A percentile compares a stretch with the other conserved stretches of the same genome.
Evolutionary conservation across 257 asterid species (phyloP).

Genomic region (Nicotiana benthamiana): DNA sequence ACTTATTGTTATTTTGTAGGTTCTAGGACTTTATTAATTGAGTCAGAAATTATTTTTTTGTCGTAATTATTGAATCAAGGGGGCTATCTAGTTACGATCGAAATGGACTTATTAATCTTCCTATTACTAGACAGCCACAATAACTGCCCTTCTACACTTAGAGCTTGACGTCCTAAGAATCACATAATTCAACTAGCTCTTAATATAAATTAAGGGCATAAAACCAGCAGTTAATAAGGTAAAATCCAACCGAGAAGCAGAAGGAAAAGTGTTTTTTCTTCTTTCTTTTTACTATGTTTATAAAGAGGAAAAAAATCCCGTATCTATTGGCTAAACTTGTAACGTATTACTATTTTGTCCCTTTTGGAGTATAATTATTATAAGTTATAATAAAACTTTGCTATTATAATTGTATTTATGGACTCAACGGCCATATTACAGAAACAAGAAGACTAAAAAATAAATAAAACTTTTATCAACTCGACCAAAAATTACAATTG

Average conservation of each 20-base stretch:
- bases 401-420: too few species aligned
- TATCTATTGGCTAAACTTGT: too few species aligned
- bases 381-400: too few species aligned
- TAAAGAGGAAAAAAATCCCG: too few species aligned
- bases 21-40: neutral
- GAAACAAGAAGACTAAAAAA: too few species aligned
- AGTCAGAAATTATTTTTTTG: neutral
- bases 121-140: neutral
- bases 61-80: neutral
- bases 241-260: neutral
- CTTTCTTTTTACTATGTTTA: too few species aligned
- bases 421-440: too few species aligned
- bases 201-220: neutral
- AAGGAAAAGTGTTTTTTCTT: neutral
- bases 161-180: neutral
- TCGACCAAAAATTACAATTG: too few species aligned
- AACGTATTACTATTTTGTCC: too few species aligned
- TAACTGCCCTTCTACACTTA: neutral
- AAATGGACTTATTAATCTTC: neutral
- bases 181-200: neutral
- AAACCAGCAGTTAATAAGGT: too few species aligned
- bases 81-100: neutral
- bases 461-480: too few species aligned
- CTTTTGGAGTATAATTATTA: too few species aligned
- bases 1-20: neutral